A percentile compares a stretch with the other conserved stretches of the same genome.
Evolutionary conservation across 768 basidiomycete species (phyloP).

Genomic region (Leccinum subgranulosum): DNA sequence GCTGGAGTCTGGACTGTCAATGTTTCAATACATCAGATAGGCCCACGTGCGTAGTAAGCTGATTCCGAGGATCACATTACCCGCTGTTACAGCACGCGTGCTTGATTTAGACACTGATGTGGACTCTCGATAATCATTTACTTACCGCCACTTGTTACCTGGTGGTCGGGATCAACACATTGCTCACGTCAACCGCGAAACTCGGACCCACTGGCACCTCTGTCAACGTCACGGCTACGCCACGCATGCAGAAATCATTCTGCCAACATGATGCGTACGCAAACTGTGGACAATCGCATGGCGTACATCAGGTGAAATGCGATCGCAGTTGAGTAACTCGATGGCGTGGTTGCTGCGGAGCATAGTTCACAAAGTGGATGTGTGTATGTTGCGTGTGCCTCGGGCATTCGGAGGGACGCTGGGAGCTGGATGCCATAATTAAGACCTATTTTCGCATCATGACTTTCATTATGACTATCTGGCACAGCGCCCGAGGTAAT

Average conservation of each 20-base stretch:
- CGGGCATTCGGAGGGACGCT: not conserved
- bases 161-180: not conserved
- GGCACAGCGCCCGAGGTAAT: not conserved
- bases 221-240: not conserved
- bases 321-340: not conserved
- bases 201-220: not conserved
- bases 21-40: not conserved
- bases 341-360: not conserved
- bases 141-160: not conserved
- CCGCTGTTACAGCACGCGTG: slow-evolving; percentile 2
- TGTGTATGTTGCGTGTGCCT: not conserved
- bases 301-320: not conserved
- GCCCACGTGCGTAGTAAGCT: not conserved
- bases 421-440: not conserved
- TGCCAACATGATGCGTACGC: not conserved
- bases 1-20: not conserved
- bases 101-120: not conserved
- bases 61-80: not conserved
- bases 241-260: not conserved
- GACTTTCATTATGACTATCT: not conserved
- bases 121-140: not conserved
- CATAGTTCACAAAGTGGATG: not conserved
- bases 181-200: not conserved
- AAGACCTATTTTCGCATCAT: not conserved
- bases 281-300: not conserved